These are phyloP conservation scores for Mucor racemosus DNA, from an alignment of 371 early-diverging fungal genomes.

Conservation along the genomic window DNA sequence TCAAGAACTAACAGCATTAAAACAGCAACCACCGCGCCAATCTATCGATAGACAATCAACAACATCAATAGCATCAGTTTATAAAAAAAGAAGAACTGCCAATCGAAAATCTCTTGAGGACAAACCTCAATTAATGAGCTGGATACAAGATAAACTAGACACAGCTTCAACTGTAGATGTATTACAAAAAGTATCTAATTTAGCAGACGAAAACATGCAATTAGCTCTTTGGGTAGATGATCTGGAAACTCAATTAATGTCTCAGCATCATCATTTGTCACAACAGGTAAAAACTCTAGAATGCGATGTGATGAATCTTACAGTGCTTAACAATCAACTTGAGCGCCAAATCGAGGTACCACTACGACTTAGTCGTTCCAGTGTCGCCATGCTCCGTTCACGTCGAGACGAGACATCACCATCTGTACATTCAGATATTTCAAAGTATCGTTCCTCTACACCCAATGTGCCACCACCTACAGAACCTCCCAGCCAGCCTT, in stretches of 20 bases:
- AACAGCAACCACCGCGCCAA: not conserved
- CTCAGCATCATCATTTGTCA: not conserved
- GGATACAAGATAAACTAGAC: not conserved
- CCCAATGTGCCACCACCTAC: constrained; percentile 6
- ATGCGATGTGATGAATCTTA: constrained; percentile 6
- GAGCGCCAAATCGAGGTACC: constrained; percentile 1
- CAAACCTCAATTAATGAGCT: not conserved
- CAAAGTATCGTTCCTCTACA: not conserved
- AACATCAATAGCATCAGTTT: not conserved
- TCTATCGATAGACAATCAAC: not conserved
- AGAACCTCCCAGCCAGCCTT: constrained; percentile 20
- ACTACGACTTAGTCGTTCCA: not conserved
- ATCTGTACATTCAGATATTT: not conserved
- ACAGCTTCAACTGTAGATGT: not conserved
- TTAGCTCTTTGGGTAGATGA: not conserved
- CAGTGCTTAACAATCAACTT: not conserved
- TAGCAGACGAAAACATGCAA: constrained; percentile 12
- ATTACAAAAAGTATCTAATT: not conserved
- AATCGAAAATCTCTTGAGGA: not conserved
- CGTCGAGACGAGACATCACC: not conserved
- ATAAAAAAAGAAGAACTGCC: not conserved
- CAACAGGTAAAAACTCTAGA: constrained; percentile 5
- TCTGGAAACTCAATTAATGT: not conserved
- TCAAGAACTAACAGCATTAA: not conserved
- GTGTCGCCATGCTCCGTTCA: not conserved